These are phyloP conservation scores for Cystodermella granulosa DNA, from an alignment of 1,284 basidiomycete species.

Conservation along the genomic window DNA sequence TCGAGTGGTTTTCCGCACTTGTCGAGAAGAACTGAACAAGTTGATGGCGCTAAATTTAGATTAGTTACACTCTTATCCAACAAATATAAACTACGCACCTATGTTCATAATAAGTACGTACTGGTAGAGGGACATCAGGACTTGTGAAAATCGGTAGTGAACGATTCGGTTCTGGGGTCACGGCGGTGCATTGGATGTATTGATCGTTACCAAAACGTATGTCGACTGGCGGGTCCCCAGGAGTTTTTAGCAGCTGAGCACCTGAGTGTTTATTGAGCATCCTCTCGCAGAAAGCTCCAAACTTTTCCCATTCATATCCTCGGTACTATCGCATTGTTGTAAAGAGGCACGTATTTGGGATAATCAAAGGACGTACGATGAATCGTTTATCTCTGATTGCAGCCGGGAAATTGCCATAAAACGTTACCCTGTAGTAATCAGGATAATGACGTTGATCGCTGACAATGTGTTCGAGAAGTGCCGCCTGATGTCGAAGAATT, in stretches of 20 bases:
- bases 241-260: slow-evolving; percentile 73
- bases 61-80: too few relatives aligned
- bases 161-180: slow-evolving; percentile 81
- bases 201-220: slow-evolving; percentile 77
- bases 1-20: slow-evolving; percentile 56
- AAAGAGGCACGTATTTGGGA: slow-evolving; percentile 2
- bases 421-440: slow-evolving; percentile 90
- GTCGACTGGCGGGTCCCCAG: slow-evolving; percentile 75
- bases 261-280: slow-evolving; percentile 91
- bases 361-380: slow-evolving; percentile 51
- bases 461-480: slow-evolving; percentile 78
- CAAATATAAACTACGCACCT: slow-evolving; percentile 44
- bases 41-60: slow-evolving; percentile 61
- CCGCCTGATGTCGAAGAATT: slow-evolving; percentile 79
- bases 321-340: slow-evolving; percentile 58
- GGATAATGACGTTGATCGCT: slow-evolving; percentile 78
- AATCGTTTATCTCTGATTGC: slow-evolving; percentile 84
- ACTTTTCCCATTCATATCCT: slow-evolving; percentile 87
- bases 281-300: slow-evolving; percentile 82
- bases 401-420: slow-evolving; percentile 85
- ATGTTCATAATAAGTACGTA: slow-evolving; percentile 85
- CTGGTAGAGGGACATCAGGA: slow-evolving; percentile 74
- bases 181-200: slow-evolving; percentile 84
- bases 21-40: slow-evolving; percentile 74
- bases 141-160: slow-evolving; percentile 77